Conservation (phyloP, 495 filamentous ascomycete species). For the Annulohypoxylon bovei region DNA sequence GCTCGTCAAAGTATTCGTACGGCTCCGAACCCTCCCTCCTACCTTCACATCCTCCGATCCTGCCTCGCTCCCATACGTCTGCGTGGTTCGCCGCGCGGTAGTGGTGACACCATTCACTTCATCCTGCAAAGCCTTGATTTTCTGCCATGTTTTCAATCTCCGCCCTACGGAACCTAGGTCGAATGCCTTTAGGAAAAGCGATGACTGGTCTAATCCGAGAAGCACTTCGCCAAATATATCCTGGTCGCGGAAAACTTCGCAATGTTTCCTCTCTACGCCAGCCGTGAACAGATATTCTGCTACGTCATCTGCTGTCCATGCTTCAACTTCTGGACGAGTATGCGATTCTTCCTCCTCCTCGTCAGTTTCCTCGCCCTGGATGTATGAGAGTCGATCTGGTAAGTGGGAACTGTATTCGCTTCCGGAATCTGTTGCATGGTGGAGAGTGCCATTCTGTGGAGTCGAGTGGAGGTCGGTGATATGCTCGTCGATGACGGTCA, state of each 20-base stretch:
- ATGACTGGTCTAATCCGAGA: conserved; percentile 92
- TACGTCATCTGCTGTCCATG: conserved; percentile 81
- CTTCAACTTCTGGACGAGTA: conserved; percentile 70
- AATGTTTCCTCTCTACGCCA: conserved; percentile 85
- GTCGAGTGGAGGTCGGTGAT: conserved; percentile 92
- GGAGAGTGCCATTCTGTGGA: conserved; percentile 57
- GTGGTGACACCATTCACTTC: conserved; percentile 65
- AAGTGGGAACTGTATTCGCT: conserved; percentile 89
- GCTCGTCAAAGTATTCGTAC: conserved; percentile 76
- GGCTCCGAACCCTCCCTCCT: conserved; percentile 50
- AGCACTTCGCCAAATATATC: conserved; percentile 95
- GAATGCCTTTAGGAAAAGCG: conserved; percentile 92
- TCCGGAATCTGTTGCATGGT: conserved; percentile 79
- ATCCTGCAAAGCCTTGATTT: conserved; percentile 87
- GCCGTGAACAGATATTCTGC: conserved; percentile 83
- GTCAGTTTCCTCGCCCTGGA: conserved; percentile 87
- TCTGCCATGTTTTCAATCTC: conserved; percentile 93
- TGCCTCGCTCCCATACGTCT: conserved; percentile 63
- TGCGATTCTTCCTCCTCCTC: conserved; percentile 68
- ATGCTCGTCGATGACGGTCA: conserved; percentile 98
- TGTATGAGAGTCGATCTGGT: conserved; percentile 83
- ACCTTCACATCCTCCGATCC: conserved; percentile 58
- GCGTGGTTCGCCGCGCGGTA: conserved; percentile 56
- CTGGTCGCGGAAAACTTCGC: conserved; percentile 93
- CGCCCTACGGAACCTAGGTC: conserved; percentile 90